Evolutionary conservation across 2,329 filamentous ascomycete species (phyloP).

Genomic region (Ophiocordyceps robertsii): DNA sequence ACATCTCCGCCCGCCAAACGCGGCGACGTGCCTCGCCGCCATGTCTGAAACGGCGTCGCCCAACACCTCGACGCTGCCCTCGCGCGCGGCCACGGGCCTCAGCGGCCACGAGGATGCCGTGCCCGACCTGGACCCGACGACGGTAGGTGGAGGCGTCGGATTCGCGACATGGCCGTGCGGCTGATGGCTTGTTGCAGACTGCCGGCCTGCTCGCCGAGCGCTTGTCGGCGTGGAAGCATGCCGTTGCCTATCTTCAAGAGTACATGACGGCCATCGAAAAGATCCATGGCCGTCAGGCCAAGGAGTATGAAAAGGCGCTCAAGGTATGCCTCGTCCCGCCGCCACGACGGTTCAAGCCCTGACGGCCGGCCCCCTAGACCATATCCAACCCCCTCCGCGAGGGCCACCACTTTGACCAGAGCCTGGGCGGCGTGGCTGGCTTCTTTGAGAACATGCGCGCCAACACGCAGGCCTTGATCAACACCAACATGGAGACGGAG

Average conservation of each 20-base stretch:
- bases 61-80: conserved; percentile 21
- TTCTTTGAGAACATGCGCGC: conserved; percentile 89
- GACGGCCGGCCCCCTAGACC: conserved; percentile 35
- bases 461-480: conserved; percentile 85
- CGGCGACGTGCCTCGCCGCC: background rate
- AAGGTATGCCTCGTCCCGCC: conserved; percentile 40
- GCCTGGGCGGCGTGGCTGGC: conserved; percentile 71
- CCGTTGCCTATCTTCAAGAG: conserved; percentile 79
- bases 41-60: conserved; percentile 17
- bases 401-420: conserved; percentile 86
- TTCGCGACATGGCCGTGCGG: background rate
- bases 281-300: conserved; percentile 69
- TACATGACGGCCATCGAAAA: conserved; percentile 80
- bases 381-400: conserved; percentile 78
- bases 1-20: no score
- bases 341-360: background rate
- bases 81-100: conserved; percentile 31
- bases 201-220: conserved; percentile 75
- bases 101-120: conserved; percentile 42
- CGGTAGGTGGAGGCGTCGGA: conserved; percentile 26
- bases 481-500: conserved; percentile 81
- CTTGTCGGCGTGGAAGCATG: conserved; percentile 91
- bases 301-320: conserved; percentile 89
- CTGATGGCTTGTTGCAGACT: conserved; percentile 33
- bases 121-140: conserved; percentile 43